Percentiles rank a stretch among this genome's conserved stretches.
These are phyloP conservation scores for Candida albicans DNA, from an alignment of 1,139 yeast genomes.

Conservation along the genomic window DNA sequence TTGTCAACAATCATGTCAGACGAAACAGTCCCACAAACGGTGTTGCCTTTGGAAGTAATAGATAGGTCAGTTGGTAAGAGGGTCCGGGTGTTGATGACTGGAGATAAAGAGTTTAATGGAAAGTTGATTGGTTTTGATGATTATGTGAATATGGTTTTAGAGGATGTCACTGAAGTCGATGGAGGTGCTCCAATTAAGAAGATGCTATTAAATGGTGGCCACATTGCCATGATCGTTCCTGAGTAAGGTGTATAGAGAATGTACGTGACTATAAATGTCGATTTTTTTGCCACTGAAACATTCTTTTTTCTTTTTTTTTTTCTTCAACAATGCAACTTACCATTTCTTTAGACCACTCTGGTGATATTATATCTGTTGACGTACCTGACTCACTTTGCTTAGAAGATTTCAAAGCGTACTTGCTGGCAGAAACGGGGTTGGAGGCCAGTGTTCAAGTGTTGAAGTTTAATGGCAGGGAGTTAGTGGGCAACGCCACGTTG, in stretches of 20 bases:
- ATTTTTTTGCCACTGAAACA: constrained; percentile 6
- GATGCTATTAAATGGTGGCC: constrained; percentile 86
- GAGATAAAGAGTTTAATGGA: constrained; percentile 78
- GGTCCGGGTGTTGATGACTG: constrained; percentile 76
- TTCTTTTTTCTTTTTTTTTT: constrained; percentile 1
- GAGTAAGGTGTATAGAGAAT: constrained; percentile 4
- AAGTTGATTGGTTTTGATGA: constrained; percentile 91
- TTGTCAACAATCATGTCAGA: constrained; percentile 3
- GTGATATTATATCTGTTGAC: constrained; percentile 46
- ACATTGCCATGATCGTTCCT: constrained; percentile 68
- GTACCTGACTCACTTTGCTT: constrained; percentile 64
- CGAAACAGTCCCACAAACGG: constrained; percentile 20
- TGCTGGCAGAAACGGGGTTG: constrained; percentile 72
- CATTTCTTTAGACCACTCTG: constrained; percentile 32
- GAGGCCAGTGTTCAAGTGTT: constrained; percentile 48
- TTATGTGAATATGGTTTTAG: constrained; percentile 87
- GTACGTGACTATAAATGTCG: background rate
- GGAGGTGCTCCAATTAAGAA: constrained; percentile 50
- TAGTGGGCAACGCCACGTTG: constrained; percentile 42
- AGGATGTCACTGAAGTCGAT: constrained; percentile 66
- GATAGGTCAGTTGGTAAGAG: constrained; percentile 84
- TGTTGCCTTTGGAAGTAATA: constrained; percentile 80
- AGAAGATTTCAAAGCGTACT: constrained; percentile 70
- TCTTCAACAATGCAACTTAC: constrained; percentile 34
- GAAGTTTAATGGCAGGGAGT: constrained; percentile 43